These are phyloP conservation scores for Paramecium caudatum DNA, from an alignment of 73 alveolate genomes.

Conservation along the genomic window DNA sequence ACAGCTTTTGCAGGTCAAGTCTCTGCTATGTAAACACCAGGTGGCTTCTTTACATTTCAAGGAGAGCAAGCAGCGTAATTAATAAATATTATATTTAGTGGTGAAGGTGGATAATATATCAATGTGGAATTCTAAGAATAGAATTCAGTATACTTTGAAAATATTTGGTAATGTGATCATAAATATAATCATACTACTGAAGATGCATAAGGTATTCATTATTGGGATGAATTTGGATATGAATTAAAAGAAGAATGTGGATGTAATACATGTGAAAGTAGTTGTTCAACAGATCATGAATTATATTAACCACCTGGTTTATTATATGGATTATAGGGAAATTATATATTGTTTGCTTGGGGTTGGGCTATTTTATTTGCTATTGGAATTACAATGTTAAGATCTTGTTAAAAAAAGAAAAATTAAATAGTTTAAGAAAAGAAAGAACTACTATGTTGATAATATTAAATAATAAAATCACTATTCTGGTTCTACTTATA, in stretches of 20 bases:
- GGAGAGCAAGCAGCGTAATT: constrained; percentile 71
- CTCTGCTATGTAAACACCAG: constrained; percentile 81
- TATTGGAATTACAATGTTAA: constrained; percentile 32
- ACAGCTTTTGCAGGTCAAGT: constrained; percentile 81
- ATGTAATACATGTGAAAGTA: constrained; percentile 75
- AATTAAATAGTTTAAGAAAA: background rate
- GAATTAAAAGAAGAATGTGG: constrained; percentile 70
- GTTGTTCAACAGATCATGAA: constrained; percentile 62
- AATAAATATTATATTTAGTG: background rate
- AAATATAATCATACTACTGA: constrained; percentile 31
- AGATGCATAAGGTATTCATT: constrained; percentile 62
- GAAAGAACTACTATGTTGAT: constrained; percentile 17
- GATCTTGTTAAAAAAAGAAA: background rate
- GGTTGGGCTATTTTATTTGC: constrained; percentile 67
- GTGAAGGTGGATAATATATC: constrained; percentile 69
- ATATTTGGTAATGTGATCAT: constrained; percentile 64
- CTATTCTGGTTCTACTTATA: background rate
- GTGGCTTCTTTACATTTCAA: constrained; percentile 78
- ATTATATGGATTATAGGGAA: constrained; percentile 66
- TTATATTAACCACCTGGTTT: constrained; percentile 62
- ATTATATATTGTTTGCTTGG: constrained; percentile 64
- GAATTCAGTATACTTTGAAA: constrained; percentile 39
- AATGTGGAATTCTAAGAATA: constrained; percentile 66
- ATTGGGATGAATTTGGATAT: constrained; percentile 71
- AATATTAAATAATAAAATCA: too few relatives aligned